These are phyloP conservation scores for Trifolium dubium DNA, from an alignment of 306 rosid genomes.

Conservation along the genomic window DNA sequence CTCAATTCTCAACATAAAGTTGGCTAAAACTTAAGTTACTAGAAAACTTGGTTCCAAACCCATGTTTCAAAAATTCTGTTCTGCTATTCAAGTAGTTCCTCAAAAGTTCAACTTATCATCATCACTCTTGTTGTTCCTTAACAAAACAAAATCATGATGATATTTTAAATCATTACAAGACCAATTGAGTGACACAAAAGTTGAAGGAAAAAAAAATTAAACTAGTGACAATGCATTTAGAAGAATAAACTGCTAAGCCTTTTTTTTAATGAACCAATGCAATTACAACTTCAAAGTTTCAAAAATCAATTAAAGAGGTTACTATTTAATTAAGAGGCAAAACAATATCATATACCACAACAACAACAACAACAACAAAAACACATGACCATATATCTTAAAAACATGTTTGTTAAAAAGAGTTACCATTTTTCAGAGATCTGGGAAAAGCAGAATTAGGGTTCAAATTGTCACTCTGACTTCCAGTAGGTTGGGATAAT, in stretches of 20 bases:
- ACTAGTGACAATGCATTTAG: background rate
- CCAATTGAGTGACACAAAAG: background rate
- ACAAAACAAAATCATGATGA: background rate
- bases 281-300: background rate
- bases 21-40: background rate
- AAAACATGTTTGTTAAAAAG: background rate
- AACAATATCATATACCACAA: background rate
- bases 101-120: background rate
- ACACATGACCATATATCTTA: background rate
- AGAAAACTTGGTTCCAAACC: background rate
- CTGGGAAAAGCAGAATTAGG: constrained; percentile 38
- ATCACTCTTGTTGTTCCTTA: background rate
- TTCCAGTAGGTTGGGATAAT: constrained; percentile 56
- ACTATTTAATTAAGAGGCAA: background rate
- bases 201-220: too few relatives aligned
- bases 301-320: background rate
- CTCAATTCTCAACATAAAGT: background rate
- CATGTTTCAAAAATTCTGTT: background rate
- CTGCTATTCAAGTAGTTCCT: background rate
- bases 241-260: background rate
- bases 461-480: constrained; percentile 67
- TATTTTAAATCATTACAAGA: background rate
- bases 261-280: background rate
- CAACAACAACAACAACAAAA: background rate
- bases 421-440: constrained; percentile 55